These are phyloP conservation scores for Leucosporidium yakuticum DNA, from an alignment of 768 basidiomycete species.

Conservation along the genomic window DNA sequence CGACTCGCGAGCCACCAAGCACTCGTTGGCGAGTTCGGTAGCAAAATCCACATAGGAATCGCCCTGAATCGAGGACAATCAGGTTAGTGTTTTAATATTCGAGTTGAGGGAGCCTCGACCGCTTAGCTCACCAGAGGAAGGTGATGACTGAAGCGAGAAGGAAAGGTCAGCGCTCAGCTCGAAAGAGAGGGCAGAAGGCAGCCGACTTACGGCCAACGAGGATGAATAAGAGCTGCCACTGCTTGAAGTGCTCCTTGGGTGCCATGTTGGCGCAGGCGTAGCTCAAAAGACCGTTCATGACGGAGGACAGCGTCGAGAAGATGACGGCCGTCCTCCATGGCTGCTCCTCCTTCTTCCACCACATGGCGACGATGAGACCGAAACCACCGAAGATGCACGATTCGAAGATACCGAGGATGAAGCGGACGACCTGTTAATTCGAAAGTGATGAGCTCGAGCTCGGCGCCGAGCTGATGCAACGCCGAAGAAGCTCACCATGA, in stretches of 20 bases:
- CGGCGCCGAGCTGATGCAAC: background rate
- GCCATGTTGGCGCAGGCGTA: conserved; percentile 20
- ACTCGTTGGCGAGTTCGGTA: conserved; percentile 35
- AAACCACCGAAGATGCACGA: conserved; percentile 31
- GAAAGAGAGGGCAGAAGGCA: background rate
- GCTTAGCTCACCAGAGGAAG: conserved; percentile 21
- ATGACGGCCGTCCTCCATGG: conserved; percentile 36
- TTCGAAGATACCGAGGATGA: conserved; percentile 38
- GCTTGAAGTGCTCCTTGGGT: conserved; percentile 3
- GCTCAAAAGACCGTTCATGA: conserved; percentile 36
- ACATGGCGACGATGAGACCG: conserved; percentile 28
- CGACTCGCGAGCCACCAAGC: conserved; percentile 36
- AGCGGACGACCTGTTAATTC: conserved; percentile 17
- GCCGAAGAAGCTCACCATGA: background rate
- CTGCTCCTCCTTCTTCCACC: conserved; percentile 38
- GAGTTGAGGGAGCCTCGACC: no score
- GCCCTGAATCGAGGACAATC: background rate
- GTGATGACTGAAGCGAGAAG: conserved; percentile 21
- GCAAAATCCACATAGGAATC: conserved; percentile 28
- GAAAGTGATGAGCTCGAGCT: no score
- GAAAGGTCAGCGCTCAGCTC: background rate
- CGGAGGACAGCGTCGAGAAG: conserved; percentile 37
- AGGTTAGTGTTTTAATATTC: no score
- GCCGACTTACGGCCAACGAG: conserved; percentile 23
- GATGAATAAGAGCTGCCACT: conserved; percentile 37